A percentile compares a stretch with the other conserved stretches of the same genome.
phyloP scores from a whole-genome alignment of 495 filamentous ascomycete genomes.

The Xylaria telfairii region DNA sequence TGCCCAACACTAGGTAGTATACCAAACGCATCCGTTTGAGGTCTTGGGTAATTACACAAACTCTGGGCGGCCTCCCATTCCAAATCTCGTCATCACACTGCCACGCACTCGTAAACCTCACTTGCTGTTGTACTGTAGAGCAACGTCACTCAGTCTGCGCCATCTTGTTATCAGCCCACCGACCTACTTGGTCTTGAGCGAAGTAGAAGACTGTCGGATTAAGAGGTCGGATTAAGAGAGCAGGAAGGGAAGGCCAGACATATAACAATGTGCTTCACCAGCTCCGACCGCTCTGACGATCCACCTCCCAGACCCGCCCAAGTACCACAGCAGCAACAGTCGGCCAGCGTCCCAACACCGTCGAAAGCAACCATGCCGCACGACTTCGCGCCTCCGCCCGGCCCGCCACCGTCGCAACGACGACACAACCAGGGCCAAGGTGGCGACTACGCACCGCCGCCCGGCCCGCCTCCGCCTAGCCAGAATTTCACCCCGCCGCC shows the following conservation, averaged over 20 bases:
- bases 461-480: conserved; percentile 27
- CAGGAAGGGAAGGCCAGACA: too few relatives aligned
- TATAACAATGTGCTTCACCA: conserved; percentile 53
- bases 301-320: conserved; percentile 39
- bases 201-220: neutral
- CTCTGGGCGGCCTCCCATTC: conserved; percentile 22
- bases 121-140: too few relatives aligned
- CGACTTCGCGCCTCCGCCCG: conserved; percentile 33
- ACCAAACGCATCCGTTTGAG: neutral
- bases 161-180: neutral
- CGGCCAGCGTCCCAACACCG: conserved; percentile 38
- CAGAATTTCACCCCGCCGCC: neutral
- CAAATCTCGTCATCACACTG: conserved; percentile 12
- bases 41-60: conserved; percentile 9
- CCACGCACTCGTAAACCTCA: neutral
- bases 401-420: conserved; percentile 44
- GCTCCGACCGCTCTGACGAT: conserved; percentile 41
- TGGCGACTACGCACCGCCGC: conserved; percentile 32
- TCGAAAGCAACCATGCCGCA: conserved; percentile 23
- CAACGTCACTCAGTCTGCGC: neutral
- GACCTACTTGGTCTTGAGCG: neutral
- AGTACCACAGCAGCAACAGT: conserved; percentile 32
- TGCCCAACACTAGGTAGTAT: neutral
- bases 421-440: neutral
- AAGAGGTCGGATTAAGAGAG: too few relatives aligned